Evolutionary conservation across 2,329 filamentous ascomycete genomes (phyloP).

Genomic region (Pleochaeta shiraiana): DNA sequence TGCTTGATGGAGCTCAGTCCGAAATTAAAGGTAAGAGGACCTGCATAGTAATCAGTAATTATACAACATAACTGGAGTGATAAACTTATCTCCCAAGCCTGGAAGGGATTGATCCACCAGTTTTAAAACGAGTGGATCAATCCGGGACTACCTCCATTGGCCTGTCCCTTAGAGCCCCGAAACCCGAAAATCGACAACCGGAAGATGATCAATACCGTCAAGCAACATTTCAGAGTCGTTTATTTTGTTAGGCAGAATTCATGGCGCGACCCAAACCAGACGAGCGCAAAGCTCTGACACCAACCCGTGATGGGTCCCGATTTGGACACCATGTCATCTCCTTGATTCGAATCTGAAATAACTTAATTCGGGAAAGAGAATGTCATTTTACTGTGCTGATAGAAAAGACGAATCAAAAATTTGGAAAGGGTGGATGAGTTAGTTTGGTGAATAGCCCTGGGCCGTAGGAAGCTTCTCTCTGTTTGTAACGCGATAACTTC

Average conservation of each 20-base stretch:
- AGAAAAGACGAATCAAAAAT: too few relatives aligned
- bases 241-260: too few relatives aligned
- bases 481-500: constrained; percentile 67
- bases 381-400: too few relatives aligned
- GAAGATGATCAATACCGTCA: too few relatives aligned
- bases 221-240: too few relatives aligned
- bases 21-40: too few relatives aligned
- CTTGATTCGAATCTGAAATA: too few relatives aligned
- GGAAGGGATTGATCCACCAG: not conserved
- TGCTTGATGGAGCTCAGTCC: too few relatives aligned
- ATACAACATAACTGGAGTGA: too few relatives aligned
- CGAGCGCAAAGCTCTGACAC: constrained; percentile 89
- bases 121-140: not conserved
- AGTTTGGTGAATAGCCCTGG: not conserved
- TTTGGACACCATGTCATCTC: constrained; percentile 10
- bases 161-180: not conserved
- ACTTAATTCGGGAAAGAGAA: too few relatives aligned
- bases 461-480: constrained; percentile 34
- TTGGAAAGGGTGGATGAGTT: not conserved
- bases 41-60: too few relatives aligned
- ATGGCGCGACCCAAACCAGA: constrained; percentile 23
- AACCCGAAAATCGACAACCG: not conserved
- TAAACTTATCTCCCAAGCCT: not conserved
- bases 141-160: not conserved
- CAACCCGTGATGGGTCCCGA: constrained; percentile 79